Base-by-base conservation (phyloP, 192 early-diverging fungal genomes). In the Spizellomyces sp. region DNA sequence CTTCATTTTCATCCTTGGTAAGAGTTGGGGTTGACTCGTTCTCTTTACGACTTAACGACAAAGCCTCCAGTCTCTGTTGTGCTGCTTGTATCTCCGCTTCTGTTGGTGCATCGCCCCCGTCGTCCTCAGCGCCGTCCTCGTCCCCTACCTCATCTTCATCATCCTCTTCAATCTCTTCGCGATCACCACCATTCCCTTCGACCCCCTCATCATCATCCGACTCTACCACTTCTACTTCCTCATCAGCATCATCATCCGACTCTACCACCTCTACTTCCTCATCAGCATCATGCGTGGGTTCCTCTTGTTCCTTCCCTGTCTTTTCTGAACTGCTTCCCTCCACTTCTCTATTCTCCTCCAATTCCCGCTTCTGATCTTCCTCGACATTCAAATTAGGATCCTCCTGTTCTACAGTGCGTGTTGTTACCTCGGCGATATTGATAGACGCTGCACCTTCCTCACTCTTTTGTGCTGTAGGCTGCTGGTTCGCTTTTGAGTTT, bases 221-320 rank as follows among this genome's bases (percentile, higher is more conserved):
- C 12, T 8, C 8, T 9, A 60, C 8, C 9, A 12, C 22, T 19
- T 66, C 27, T 14, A 12, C 54, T 27, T 55, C 58, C 17, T 70
- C 67, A 12, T 69, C 61, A 5, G 46, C 21, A 19, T 60, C 58
- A 8, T 60, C 58, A 12, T 60, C 58, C 14, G 14, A 12, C 9
- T 12, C 12, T 12, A 61, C 2, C 12, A 17, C 36, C 36, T 66
- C 36, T 15, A 14, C 55, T 36, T 56, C 59, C 19, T 70, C 67
- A 12, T 69, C 62, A 6, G 47, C 21, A 1, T 69, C 68, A 7
- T 71, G 77, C 9, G 70, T 62, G 6, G 42, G 59, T 8, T 60
- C 65, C 12, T 63, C 69, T 17, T 76, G 67, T 15, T 55, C 57
- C 36, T 84, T 59, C 9, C 70, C 76, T 19, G 61, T 44, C 27